Evolutionary conservation across 169 alveolate genomes (phyloP).

Genomic region (Plasmodium inui): DNA sequence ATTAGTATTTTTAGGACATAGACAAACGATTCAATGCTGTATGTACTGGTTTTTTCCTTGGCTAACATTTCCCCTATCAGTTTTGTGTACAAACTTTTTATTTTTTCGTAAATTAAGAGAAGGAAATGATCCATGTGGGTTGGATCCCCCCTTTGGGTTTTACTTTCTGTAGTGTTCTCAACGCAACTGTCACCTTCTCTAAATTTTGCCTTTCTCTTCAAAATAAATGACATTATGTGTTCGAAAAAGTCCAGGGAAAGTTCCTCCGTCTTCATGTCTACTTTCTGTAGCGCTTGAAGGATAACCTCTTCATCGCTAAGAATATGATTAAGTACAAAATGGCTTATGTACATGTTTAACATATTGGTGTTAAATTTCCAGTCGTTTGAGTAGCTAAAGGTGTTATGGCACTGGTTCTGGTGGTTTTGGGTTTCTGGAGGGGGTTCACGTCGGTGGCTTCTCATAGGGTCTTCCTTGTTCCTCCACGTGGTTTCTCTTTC

Average conservation of each 20-base stretch:
- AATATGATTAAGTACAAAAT: slow-evolving; percentile 11
- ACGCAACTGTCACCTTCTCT: background rate
- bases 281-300: background rate
- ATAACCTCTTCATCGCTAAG: slow-evolving; percentile 22
- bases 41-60: slow-evolving; percentile 28
- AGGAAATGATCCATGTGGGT: background rate
- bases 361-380: slow-evolving; percentile 39
- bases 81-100: slow-evolving; percentile 14
- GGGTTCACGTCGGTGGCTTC: background rate
- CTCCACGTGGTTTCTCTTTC: background rate
- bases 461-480: background rate
- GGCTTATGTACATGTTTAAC: slow-evolving; percentile 34
- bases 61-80: slow-evolving; percentile 42
- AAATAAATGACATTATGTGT: slow-evolving; percentile 3
- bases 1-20: slow-evolving; percentile 64
- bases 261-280: slow-evolving; percentile 32
- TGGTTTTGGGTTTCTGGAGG: background rate
- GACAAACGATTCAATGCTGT: slow-evolving; percentile 22
- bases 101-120: slow-evolving; percentile 36
- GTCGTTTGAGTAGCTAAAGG: slow-evolving; percentile 40
- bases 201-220: background rate
- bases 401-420: background rate
- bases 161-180: background rate
- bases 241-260: slow-evolving; percentile 7
- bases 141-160: background rate